Base-by-base conservation (phyloP, 805 yeast species). In the Peterozyma toletana region DNA sequence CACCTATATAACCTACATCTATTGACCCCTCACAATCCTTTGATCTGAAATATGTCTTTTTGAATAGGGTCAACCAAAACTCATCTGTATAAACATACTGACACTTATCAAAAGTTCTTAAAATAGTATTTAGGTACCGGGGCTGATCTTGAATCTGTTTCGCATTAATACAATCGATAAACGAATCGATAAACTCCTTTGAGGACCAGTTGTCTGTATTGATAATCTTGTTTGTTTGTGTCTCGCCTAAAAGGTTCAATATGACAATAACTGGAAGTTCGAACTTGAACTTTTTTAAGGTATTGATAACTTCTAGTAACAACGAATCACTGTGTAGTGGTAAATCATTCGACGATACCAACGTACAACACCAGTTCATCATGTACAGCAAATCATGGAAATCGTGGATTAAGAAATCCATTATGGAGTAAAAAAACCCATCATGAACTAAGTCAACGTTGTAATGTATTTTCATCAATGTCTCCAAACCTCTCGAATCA, bases 221-320 rank as follows among this genome's bases (percentile, higher is more conserved):
- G 14, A 36, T 30, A 9, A 14, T 11, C n/a, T 11, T 15, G 6
- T 16, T 17, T 11, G 18, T 33, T 33, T 31, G 30, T 11, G 11
- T 10, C 11, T 30, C 15, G 9, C 35, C 11, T 6, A 42, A 18
- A 9, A n/a, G 29, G 11, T 31, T 10, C 13, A 41, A 41, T 30
- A 41, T 30, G 4, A 36, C 70, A 35, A 67, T 73, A 47, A 66
- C 71, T 29, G 81, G 77, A 47, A 62, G 77, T 42, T 63, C 72
- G 37, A 85, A 86, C 59, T 63, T 84, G 52, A 57, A 59, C 18
- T 63, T 81, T 34, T 37, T 15, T 7, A 37, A 34, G 7, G 14
- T 18, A 11, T 11, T 11, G 7, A 42, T 16, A n/a, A 38, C 29
- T 11, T n/a, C 27, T 5, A 15, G 9, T 27, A 41, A 18, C 17